phyloP scores from a whole-genome alignment of 305 asterid species.

The Solanum chacoense region DNA sequence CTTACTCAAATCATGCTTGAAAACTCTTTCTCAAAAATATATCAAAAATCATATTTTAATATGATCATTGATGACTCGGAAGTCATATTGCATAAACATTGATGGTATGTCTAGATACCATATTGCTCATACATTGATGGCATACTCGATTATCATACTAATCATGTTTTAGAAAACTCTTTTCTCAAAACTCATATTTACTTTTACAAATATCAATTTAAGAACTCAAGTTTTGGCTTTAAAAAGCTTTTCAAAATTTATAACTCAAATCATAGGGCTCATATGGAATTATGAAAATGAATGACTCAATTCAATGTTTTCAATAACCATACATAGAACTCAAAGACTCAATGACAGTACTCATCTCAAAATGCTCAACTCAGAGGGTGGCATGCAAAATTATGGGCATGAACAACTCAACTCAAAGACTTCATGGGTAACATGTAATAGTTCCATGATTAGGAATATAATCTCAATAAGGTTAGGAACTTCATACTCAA shows the following conservation, averaged over 20 bases:
- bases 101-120: background rate
- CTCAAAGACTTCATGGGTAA: too few relatives aligned
- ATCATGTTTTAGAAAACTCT: background rate
- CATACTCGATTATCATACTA: background rate
- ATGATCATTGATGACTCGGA: background rate
- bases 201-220: background rate
- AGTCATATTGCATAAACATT: background rate
- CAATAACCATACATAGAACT: background rate
- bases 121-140: background rate
- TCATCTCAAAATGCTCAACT: background rate
- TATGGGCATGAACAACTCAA: too few relatives aligned
- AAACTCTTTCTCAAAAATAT: background rate
- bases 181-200: background rate
- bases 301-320: background rate
- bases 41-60: background rate
- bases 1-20: background rate
- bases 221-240: background rate
- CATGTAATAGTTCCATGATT: too few relatives aligned
- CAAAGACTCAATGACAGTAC: background rate
- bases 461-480: too few relatives aligned
- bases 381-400: too few relatives aligned
- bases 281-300: background rate
- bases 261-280: background rate
- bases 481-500: too few relatives aligned
- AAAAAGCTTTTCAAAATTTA: background rate